Evolutionary conservation across 441 rosid genomes (phyloP).

Genomic region (Erodium trifolium): DNA sequence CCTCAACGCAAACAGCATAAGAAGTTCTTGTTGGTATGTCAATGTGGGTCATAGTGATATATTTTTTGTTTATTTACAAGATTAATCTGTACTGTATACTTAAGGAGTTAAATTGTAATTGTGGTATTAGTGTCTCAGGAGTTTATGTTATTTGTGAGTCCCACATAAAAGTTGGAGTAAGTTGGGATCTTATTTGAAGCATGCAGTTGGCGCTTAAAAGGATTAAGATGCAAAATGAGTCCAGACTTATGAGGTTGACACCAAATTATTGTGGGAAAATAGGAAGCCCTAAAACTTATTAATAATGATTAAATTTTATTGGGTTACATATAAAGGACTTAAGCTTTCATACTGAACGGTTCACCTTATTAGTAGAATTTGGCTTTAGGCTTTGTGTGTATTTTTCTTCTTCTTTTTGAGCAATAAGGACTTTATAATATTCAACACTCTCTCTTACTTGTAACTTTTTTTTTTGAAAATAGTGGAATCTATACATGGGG

Average conservation of each 20-base stretch:
- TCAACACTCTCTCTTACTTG: too few relatives aligned
- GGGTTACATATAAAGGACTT: background rate
- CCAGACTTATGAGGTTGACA: background rate
- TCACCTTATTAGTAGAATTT: too few relatives aligned
- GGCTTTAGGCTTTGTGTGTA: too few relatives aligned
- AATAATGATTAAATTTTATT: too few relatives aligned
- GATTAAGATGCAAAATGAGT: background rate
- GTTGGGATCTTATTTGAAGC: background rate
- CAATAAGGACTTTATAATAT: too few relatives aligned
- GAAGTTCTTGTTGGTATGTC: conserved; percentile 80
- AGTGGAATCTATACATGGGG: too few relatives aligned
- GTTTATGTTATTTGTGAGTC: conserved; percentile 2
- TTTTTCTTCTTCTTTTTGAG: too few relatives aligned
- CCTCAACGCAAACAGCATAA: conserved; percentile 97
- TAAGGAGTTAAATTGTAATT: background rate
- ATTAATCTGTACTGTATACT: background rate
- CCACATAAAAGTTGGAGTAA: background rate
- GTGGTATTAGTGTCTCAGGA: background rate
- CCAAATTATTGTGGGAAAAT: background rate
- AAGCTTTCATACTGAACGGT: background rate
- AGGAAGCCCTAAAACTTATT: background rate
- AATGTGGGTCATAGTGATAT: conserved; percentile 10
- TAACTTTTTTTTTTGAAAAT: too few relatives aligned
- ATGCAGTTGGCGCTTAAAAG: background rate
- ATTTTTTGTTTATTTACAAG: background rate